Percentiles rank a stretch among this genome's conserved stretches.
These are phyloP conservation scores for Pulveroboletus sp. DNA, from an alignment of 768 basidiomycete genomes.

Conservation along the genomic window DNA sequence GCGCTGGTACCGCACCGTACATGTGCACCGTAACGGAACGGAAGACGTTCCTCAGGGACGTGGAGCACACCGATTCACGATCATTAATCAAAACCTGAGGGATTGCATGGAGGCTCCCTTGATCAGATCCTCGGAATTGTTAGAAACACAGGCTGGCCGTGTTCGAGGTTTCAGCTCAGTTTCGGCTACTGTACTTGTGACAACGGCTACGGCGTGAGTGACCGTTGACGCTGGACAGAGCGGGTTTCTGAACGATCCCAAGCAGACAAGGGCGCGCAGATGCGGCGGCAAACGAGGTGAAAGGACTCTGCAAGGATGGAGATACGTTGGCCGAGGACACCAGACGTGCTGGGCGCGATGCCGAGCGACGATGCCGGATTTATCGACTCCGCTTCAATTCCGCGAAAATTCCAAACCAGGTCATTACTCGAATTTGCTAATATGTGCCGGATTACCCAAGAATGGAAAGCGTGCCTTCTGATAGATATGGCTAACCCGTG, in stretches of 20 bases:
- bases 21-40: neutral
- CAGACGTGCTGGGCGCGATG: too few relatives aligned
- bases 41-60: conserved; percentile 1
- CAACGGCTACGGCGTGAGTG: neutral
- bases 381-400: conserved; percentile 16
- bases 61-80: conserved; percentile 14
- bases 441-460: conserved; percentile 17
- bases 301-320: too few relatives aligned
- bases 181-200: conserved; percentile 1
- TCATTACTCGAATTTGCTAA: conserved; percentile 10
- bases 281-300: too few relatives aligned
- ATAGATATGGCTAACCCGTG: conserved; percentile 13
- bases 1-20: neutral
- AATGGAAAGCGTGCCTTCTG: conserved; percentile 16
- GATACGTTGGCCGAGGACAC: neutral
- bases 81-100: conserved; percentile 6
- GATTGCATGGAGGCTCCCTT: too few relatives aligned
- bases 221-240: too few relatives aligned
- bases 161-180: conserved; percentile 7
- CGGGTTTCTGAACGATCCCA: conserved; percentile 17
- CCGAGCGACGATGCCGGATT: conserved; percentile 6
- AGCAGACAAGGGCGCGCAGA: conserved; percentile 5
- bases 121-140: conserved; percentile 14
- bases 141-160: neutral
- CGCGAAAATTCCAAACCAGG: conserved; percentile 18